phyloP scores from a whole-genome alignment of 352 stramenopile species.

The Phytophthora megakarya region DNA sequence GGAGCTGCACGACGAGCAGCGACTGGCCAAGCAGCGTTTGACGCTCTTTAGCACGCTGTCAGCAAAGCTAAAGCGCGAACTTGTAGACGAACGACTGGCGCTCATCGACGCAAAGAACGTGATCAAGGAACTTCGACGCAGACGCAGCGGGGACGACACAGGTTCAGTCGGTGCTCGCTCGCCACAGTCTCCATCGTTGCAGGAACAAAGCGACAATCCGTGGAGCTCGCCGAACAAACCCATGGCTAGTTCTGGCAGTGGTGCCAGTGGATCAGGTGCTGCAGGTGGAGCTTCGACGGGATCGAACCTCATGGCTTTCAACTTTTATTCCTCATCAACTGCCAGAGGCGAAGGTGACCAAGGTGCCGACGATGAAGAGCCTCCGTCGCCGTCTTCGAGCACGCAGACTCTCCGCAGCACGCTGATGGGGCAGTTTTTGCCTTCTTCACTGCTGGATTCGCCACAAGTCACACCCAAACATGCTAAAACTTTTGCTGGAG shows the following conservation, averaged over 20 bases:
- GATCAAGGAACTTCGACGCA: constrained; percentile 52
- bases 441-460: constrained; percentile 79
- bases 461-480: constrained; percentile 77
- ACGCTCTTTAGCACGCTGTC: constrained; percentile 60
- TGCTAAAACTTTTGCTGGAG: constrained; percentile 32
- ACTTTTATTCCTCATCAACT: constrained; percentile 58
- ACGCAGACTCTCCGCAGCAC: constrained; percentile 69
- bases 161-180: constrained; percentile 26
- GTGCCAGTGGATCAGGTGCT: constrained; percentile 17
- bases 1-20: constrained; percentile 63
- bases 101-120: constrained; percentile 78
- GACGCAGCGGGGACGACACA: constrained; percentile 30
- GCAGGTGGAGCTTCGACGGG: constrained; percentile 19
- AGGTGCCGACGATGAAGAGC: constrained; percentile 56
- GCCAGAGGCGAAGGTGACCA: constrained; percentile 31
- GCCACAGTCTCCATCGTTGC: constrained; percentile 38
- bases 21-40: constrained; percentile 51
- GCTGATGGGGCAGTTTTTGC: constrained; percentile 82
- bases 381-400: constrained; percentile 50
- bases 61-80: constrained; percentile 70
- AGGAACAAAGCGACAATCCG: constrained; percentile 46
- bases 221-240: constrained; percentile 56
- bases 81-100: constrained; percentile 78
- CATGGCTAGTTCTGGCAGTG: constrained; percentile 19
- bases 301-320: constrained; percentile 56